Base-by-base conservation (phyloP, 2,329 filamentous ascomycete genomes). In the Metarhizium guizhouense region DNA sequence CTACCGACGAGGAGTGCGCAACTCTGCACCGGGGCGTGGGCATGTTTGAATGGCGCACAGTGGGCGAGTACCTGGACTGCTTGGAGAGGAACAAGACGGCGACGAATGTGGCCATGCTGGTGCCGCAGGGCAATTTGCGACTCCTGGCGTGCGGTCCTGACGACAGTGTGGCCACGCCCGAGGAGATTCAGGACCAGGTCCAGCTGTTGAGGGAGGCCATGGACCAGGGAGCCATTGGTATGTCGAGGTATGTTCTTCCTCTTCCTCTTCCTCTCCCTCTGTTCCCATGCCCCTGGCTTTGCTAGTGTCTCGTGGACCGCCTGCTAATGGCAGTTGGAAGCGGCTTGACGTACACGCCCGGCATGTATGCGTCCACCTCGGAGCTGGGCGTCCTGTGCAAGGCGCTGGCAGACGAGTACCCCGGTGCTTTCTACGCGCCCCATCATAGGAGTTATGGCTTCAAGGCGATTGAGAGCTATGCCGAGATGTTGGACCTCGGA, bases 341-440 rank as follows among this genome's bases (percentile, higher is more conserved):
- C 38, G 62, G 62, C 34, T 55, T 64, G 25, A 64, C 62, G 13
- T 64, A 64, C 11, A 64, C 62, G 5, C 62, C 62, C 8, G 62
- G 62, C 54, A 64, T 64, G 62, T 64, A 64, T 45, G 62, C 62
- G n/a, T 64, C 62, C 16, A 64, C 58, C 4, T 63, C 61, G 3
- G 62, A 64, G 49, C 57, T 64, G 4, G 62, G 57, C 0, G 50
- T 59, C 8, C 61, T 64, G 13, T 64, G 62, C 54, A 57, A 58
- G 36, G 55, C 54, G 16, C 55, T 64, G 13, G 59, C 60, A 3
- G 57, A 57, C 25, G 61, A 63, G 6, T 64, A 55, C 45, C 61
- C 62, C 0, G 62, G 62, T 29, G 57, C 61, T 4, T 64, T 58
- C 43, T 64, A 64, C 16, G 61, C 62, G 2, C 62, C 62, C 4